Evolutionary conservation across 768 basidiomycete species (phyloP).

Genomic region (Phaffia tasmanica): DNA sequence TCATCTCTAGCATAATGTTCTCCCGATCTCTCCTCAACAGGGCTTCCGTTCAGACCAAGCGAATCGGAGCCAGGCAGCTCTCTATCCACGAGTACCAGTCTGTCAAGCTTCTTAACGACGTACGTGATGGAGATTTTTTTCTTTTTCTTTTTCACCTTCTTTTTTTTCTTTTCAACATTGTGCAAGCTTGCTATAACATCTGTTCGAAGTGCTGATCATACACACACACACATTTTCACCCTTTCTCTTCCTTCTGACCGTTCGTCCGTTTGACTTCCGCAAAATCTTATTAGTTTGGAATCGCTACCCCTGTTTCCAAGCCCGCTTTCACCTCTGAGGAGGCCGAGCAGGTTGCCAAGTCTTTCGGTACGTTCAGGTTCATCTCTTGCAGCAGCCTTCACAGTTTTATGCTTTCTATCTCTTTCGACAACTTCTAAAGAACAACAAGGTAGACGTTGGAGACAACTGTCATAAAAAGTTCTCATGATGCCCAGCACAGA

Average conservation of each 20-base stretch:
- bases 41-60: constrained; percentile 42
- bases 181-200: neutral
- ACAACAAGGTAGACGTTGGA: neutral
- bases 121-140: constrained; percentile 36
- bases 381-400: neutral
- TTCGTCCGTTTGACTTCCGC: constrained; percentile 3
- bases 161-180: neutral
- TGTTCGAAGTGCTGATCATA: neutral
- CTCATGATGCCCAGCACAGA: no score
- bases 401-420: neutral
- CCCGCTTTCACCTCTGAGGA: constrained; percentile 79
- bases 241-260: neutral
- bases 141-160: no score
- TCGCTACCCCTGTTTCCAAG: constrained; percentile 84
- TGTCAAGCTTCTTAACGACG: constrained; percentile 84
- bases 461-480: no score
- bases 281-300: constrained; percentile 65
- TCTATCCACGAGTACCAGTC: constrained; percentile 99
- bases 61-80: constrained; percentile 47
- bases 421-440: neutral
- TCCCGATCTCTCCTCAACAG: constrained; percentile 17
- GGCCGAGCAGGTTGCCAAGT: constrained; percentile 75
- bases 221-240: neutral
- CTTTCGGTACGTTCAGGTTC: constrained; percentile 53
- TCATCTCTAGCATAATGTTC: constrained; percentile 7